Conservation (phyloP, 2,329 filamentous ascomycete species). For the Diaporthe sp. region DNA sequence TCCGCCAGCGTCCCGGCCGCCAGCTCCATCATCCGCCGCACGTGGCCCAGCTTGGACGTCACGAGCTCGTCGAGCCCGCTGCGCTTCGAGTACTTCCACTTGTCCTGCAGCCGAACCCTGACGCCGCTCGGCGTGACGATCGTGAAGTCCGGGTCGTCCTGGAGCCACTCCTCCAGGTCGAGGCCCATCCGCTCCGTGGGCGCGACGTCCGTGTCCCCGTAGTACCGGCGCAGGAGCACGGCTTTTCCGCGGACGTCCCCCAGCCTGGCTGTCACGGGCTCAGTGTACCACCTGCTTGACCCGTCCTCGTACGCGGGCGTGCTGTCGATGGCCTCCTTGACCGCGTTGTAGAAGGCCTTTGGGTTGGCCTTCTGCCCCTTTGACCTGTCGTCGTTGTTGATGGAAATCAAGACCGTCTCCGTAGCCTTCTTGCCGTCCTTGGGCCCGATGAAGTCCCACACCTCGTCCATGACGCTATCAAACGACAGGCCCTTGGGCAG, state of each 20-base stretch:
- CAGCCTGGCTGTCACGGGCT: slow-evolving; percentile 67
- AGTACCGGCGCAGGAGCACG: slow-evolving; percentile 74
- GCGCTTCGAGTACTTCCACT: slow-evolving; percentile 58
- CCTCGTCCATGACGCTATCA: slow-evolving; percentile 70
- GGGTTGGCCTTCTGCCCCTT: slow-evolving; percentile 67
- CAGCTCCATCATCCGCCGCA: slow-evolving; percentile 53
- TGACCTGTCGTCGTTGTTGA: slow-evolving; percentile 77
- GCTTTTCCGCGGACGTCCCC: slow-evolving; percentile 76
- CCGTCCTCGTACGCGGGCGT: slow-evolving; percentile 49
- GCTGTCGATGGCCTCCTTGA: slow-evolving; percentile 69
- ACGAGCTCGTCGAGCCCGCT: slow-evolving; percentile 56
- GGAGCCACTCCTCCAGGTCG: slow-evolving; percentile 66
- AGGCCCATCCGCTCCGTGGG: slow-evolving; percentile 51
- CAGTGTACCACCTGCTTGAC: slow-evolving; percentile 71
- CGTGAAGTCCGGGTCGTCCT: slow-evolving; percentile 74
- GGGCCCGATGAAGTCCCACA: slow-evolving; percentile 70
- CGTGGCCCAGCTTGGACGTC: slow-evolving; percentile 54
- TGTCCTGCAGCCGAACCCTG: slow-evolving; percentile 60
- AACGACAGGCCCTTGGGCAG: slow-evolving; percentile 73
- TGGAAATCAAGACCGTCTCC: slow-evolving; percentile 76
- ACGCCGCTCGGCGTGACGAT: slow-evolving; percentile 56
- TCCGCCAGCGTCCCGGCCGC: slow-evolving; percentile 46
- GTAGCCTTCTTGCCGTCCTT: slow-evolving; percentile 61
- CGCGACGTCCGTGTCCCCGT: slow-evolving; percentile 57
- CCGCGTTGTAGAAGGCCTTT: slow-evolving; percentile 55